Evolutionary conservation across 2,329 filamentous ascomycete genomes (phyloP), one percentile per base, ranked within the genome.

Genomic region (Chaetomium strumarium): DNA sequence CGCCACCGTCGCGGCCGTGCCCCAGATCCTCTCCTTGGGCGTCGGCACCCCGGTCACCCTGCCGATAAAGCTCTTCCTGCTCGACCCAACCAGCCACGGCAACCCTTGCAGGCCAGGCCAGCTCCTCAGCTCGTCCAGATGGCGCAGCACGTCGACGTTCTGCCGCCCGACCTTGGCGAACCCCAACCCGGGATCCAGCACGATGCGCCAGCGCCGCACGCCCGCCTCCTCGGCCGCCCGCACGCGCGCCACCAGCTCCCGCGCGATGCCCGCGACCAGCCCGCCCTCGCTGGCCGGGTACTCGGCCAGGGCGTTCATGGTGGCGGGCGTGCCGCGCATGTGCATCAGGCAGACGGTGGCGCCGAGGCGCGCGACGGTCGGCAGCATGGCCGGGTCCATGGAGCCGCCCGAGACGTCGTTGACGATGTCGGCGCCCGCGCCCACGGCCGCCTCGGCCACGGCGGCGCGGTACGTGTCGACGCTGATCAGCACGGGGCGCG

Each of bases 101-200:
- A 95, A 72, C 0, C 82, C 84, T 51, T 77, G 71, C 20, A 93
- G 68, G 0, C 81, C 83, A 13, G 81, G 79, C 76, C 80, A 84
- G 40, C 72, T 70, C 29, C 84, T 76, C 58, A 95, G 71, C 58
- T 83, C 79, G 9, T 76, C 75, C 31, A 95, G 70, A 1, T 80
- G 71, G 9, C 87, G 76, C 33, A 99, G 72, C 2, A 99, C 72
- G 61, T 90, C 83, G 2, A 96, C 72, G 68, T 96, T 96, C 67
- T 96, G 90, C 38, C 78, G 75, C 49, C 78, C 75, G 0, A 81
- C 84, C 73, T 99, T 99, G 51, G 93, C 90, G 66, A 99, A 99
- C 0, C 93, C 93, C 31, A 99, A 80, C 0, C 93, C 93, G 0
- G 93, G 93, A 66, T 99, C 93, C 1, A 97, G 81, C 33, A 97